Conservation (phyloP, 768 basidiomycete species). For the Hebeloma cylindrosporum region DNA sequence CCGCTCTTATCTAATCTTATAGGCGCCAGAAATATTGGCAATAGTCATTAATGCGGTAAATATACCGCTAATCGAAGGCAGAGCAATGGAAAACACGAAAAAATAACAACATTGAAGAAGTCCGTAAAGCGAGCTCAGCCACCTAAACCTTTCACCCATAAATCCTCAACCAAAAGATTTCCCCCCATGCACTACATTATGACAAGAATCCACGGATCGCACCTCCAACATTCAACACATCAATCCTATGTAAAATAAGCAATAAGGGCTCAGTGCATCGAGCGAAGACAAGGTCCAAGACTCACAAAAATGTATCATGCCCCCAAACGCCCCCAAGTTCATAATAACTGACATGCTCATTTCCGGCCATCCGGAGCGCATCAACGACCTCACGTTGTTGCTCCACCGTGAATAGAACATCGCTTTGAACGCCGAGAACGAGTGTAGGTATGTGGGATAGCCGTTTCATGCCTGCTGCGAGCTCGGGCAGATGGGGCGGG, state of each 20-base stretch:
- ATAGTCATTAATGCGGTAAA: no score
- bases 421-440: constrained; percentile 92
- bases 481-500: constrained; percentile 70
- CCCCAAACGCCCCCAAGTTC: constrained; percentile 99
- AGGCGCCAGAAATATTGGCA: no score
- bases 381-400: constrained; percentile 95
- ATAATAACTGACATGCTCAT: constrained; percentile 88
- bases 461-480: constrained; percentile 77
- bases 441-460: constrained; percentile 77
- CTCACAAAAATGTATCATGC: constrained; percentile 94
- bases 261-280: neutral
- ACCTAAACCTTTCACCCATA: neutral
- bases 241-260: constrained; percentile 49
- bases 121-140: no score
- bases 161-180: neutral
- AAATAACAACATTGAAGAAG: no score
- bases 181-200: constrained; percentile 24
- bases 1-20: no score
- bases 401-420: constrained; percentile 95
- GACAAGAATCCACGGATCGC: constrained; percentile 89
- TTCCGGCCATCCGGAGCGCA: constrained; percentile 88
- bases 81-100: no score
- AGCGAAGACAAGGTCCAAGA: constrained; percentile 18
- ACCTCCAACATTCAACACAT: constrained; percentile 86
- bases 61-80: no score